phyloP scores from a whole-genome alignment of 495 filamentous ascomycete species.

The Xylaria telfairii region DNA sequence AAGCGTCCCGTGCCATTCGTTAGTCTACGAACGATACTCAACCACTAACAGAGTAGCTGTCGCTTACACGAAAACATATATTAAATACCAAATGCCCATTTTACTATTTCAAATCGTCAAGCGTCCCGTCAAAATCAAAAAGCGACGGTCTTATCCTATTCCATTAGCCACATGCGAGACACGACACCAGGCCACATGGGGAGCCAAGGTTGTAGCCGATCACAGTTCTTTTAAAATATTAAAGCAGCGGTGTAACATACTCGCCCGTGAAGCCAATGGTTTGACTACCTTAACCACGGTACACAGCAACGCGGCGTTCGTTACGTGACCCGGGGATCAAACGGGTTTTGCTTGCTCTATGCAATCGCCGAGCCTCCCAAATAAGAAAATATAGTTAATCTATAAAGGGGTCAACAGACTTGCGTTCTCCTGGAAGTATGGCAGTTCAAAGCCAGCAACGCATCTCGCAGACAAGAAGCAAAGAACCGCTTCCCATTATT shows the following conservation, averaged over 20 bases:
- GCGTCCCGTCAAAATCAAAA: neutral
- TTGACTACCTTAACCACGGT: neutral
- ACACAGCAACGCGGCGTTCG: neutral
- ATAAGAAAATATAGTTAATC: neutral
- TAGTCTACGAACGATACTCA: no score
- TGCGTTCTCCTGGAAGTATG: neutral
- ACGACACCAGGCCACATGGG: neutral
- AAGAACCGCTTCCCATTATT: neutral
- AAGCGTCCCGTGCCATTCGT: neutral
- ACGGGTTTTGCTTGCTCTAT: slow-evolving; percentile 11
- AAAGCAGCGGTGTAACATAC: neutral
- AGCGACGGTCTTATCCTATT: neutral
- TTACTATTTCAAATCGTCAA: neutral
- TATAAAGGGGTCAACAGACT: neutral
- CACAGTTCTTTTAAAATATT: neutral
- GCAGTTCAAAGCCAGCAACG: neutral
- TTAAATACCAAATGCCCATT: neutral
- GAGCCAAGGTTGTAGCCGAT: neutral
- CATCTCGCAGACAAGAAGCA: neutral
- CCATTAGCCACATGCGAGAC: slow-evolving; percentile 1
- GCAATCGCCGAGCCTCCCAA: neutral
- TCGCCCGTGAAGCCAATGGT: neutral
- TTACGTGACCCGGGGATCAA: neutral
- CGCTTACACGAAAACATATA: neutral
- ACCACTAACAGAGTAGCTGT: neutral